A percentile compares a stretch with the other conserved stretches of the same genome.
Evolutionary conservation across 2,329 filamentous ascomycete species (phyloP).

Genomic region (Pochonia chlamydosporia): DNA sequence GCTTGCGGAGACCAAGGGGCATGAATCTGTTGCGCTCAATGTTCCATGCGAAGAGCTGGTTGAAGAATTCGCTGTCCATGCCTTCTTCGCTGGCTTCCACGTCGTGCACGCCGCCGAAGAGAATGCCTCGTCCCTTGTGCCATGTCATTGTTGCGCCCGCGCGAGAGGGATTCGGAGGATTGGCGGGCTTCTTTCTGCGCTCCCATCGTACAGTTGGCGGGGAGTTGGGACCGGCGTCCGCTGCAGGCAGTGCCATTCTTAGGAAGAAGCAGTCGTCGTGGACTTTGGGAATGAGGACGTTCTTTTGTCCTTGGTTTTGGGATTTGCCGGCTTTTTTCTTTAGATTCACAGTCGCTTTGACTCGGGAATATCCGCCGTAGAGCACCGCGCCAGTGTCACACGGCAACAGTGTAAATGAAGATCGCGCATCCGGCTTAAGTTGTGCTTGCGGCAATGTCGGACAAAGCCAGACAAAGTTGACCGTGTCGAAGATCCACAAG

Average conservation of each 20-base stretch:
- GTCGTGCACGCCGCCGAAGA: constrained; percentile 93
- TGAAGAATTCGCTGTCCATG: constrained; percentile 97
- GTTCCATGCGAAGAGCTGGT: constrained; percentile 87
- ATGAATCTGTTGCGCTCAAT: constrained; percentile 95
- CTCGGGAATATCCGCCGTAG: constrained; percentile 88
- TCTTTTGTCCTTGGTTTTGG: constrained; percentile 56
- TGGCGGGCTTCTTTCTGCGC: constrained; percentile 84
- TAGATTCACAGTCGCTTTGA: constrained; percentile 64
- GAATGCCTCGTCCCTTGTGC: constrained; percentile 87
- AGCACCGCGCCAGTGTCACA: constrained; percentile 86
- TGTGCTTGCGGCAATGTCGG: constrained; percentile 71
- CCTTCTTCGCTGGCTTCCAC: constrained; percentile 88
- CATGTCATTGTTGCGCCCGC: constrained; percentile 91
- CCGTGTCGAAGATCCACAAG: constrained; percentile 91
- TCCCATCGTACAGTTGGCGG: constrained; percentile 83
- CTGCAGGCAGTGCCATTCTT: constrained; percentile 65
- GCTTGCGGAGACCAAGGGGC: constrained; percentile 69
- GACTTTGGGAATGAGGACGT: constrained; percentile 77
- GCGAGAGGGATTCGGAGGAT: constrained; percentile 74
- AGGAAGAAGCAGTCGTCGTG: constrained; percentile 96
- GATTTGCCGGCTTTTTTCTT: constrained; percentile 52
- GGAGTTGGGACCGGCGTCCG: constrained; percentile 60
- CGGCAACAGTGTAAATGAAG: constrained; percentile 86
- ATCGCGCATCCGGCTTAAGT: constrained; percentile 83
- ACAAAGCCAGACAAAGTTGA: constrained; percentile 78